Percentiles rank a stretch among this genome's conserved stretches.
Evolutionary conservation across 2,329 filamentous ascomycete genomes (phyloP).

Genomic region (Alternaria solani): DNA sequence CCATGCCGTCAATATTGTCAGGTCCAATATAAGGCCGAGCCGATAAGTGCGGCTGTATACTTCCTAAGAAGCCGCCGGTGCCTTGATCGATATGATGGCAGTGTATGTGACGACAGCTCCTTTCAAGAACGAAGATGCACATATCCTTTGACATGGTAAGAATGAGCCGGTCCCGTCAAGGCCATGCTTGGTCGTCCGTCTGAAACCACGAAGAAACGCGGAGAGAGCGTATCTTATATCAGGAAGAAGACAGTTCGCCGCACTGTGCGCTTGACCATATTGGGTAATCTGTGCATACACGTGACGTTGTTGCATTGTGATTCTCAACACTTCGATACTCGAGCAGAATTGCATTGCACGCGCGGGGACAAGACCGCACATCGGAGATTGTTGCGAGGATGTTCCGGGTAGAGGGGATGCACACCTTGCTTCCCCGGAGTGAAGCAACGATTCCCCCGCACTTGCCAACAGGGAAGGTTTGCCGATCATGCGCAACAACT

Average conservation of each 20-base stretch:
- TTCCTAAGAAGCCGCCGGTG: not conserved
- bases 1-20: not conserved
- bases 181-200: not conserved
- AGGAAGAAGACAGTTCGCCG: not conserved
- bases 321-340: not conserved
- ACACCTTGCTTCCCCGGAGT: constrained; percentile 12
- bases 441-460: constrained; percentile 15
- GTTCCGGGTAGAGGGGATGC: constrained; percentile 1
- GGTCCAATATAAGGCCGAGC: not conserved
- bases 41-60: not conserved
- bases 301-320: not conserved
- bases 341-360: not conserved
- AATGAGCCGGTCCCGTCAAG: not conserved
- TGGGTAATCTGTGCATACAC: not conserved
- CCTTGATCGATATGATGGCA: not conserved
- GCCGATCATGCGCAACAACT: constrained; percentile 10
- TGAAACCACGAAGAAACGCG: not conserved
- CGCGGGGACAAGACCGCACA: not conserved
- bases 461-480: constrained; percentile 19
- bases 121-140: not conserved
- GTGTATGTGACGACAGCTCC: not conserved
- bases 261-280: not conserved
- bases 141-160: not conserved
- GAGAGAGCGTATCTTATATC: not conserved
- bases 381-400: constrained; percentile 7